These are phyloP conservation scores for Dothidotthia symphoricarpi DNA, from an alignment of 2,329 filamentous ascomycete species.

Conservation along the genomic window DNA sequence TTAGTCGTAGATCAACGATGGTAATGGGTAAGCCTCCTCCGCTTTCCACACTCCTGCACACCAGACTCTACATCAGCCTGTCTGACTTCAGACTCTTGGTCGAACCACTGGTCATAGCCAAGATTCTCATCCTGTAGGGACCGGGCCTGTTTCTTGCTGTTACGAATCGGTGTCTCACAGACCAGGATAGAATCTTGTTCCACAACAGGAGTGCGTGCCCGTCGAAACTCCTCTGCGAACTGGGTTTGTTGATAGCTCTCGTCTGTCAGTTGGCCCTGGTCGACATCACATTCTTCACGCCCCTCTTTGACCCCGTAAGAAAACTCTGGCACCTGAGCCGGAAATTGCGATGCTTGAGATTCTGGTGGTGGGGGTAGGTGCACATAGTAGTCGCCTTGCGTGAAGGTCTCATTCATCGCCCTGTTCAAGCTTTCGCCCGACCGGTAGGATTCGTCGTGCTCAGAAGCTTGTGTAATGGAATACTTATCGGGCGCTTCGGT, in stretches of 20 bases:
- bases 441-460: neutral
- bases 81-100: neutral
- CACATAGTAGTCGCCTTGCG: constrained; percentile 1
- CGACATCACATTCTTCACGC: neutral
- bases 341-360: neutral
- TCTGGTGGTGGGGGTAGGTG: neutral
- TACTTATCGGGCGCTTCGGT: neutral
- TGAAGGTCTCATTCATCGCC: neutral
- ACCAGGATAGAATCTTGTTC: neutral
- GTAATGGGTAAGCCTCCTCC: neutral
- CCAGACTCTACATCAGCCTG: neutral
- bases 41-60: neutral
- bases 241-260: neutral
- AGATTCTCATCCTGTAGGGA: neutral
- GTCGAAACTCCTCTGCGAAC: neutral
- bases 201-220: no score
- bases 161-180: constrained; percentile 3
- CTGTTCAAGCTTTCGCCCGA: constrained; percentile 5
- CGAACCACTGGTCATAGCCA: neutral
- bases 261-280: neutral
- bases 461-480: neutral
- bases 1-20: constrained; percentile 1
- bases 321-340: constrained; percentile 3
- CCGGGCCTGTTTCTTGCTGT: neutral
- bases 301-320: neutral